Evolutionary conservation across 345 rosid genomes (phyloP).

Genomic region (Eucalyptus erythrocorys): DNA sequence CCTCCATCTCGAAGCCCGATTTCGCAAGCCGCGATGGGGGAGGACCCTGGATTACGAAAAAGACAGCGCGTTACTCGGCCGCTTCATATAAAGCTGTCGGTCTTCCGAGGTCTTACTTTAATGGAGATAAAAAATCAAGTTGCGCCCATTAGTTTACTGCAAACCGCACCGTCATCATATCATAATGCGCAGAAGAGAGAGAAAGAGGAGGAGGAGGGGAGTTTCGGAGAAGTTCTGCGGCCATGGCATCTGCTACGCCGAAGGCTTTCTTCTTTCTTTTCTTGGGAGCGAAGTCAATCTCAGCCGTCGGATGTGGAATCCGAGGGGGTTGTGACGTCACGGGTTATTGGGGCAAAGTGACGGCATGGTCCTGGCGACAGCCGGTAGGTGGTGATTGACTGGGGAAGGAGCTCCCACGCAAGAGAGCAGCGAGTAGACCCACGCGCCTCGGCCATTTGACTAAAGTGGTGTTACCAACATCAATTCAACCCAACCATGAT

Average conservation of each 20-base stretch:
- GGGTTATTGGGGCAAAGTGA: neutral
- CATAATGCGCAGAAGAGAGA: neutral
- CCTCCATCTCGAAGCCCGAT: neutral
- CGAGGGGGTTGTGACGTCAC: neutral
- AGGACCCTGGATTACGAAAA: neutral
- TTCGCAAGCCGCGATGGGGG: neutral
- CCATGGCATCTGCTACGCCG: neutral
- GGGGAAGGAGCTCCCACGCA: neutral
- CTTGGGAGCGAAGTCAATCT: neutral
- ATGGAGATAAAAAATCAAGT: neutral
- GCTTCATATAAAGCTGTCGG: neutral
- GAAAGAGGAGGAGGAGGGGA: neutral
- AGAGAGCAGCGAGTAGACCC: neutral
- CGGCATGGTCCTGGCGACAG: neutral
- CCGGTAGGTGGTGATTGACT: neutral
- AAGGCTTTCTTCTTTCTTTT: neutral
- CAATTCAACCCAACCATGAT: neutral
- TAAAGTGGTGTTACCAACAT: accelerated
- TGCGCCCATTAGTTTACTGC: neutral
- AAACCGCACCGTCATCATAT: neutral
- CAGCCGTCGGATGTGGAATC: neutral
- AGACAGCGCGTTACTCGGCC: neutral
- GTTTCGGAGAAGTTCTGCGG: neutral
- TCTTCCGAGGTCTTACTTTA: neutral
- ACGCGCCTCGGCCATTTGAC: neutral